These are phyloP conservation scores for Linum usitatissimum DNA, from an alignment of 345 rosid species.

Conservation along the genomic window DNA sequence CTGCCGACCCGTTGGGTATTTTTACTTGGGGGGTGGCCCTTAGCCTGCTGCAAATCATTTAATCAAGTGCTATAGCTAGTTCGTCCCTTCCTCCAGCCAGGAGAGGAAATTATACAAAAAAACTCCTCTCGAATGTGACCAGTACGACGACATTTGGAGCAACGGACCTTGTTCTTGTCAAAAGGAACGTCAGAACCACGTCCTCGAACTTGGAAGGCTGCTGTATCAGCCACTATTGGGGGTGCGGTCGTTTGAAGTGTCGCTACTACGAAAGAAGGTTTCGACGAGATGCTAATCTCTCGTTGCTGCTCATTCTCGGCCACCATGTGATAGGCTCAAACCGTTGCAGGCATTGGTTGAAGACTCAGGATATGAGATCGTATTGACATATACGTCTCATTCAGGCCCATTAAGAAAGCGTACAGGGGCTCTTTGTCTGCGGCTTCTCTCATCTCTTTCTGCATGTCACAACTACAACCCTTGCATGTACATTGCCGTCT, in stretches of 20 bases:
- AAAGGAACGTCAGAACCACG: too few relatives aligned
- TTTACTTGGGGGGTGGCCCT: too few relatives aligned
- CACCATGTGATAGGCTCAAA: neutral
- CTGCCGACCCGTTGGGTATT: too few relatives aligned
- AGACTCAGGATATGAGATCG: neutral
- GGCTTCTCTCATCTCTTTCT: too few relatives aligned
- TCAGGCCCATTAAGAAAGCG: constrained; percentile 9
- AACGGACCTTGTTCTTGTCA: neutral
- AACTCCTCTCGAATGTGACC: neutral
- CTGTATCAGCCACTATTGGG: too few relatives aligned
- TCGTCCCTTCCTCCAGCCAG: too few relatives aligned
- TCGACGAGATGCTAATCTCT: accelerated
- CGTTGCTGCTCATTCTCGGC: neutral
- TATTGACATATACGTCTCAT: neutral
- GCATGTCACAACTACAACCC: neutral
- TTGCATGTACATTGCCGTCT: neutral
- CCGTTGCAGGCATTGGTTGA: neutral
- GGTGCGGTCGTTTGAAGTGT: too few relatives aligned
- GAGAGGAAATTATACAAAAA: too few relatives aligned
- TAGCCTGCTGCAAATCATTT: too few relatives aligned
- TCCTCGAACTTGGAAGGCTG: neutral
- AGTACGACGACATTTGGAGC: neutral
- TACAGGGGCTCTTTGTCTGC: neutral
- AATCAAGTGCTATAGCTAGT: too few relatives aligned
- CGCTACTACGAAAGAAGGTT: neutral